Base-by-base conservation (phyloP, 441 rosid genomes). In the Erodium texanum region DNA sequence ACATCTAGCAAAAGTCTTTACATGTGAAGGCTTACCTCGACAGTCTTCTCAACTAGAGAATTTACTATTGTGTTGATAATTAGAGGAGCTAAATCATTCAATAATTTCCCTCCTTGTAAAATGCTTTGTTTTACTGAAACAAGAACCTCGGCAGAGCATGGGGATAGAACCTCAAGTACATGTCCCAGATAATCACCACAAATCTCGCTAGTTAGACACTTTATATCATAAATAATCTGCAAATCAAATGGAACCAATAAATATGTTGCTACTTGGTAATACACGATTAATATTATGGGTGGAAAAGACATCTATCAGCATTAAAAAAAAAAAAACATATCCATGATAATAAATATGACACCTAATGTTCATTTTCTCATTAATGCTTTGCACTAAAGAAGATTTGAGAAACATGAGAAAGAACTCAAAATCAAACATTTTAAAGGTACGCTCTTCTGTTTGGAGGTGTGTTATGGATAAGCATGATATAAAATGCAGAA, bases 221-320 rank as follows among this genome's bases (percentile, higher is more conserved):
- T 82, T 73, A 90, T 72, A 75, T 94, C 97, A 72, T 92, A 93
- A 77, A 94, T 84, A 76, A 94, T 79, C 99, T 94, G 96, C 84
- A 86, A 72, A 76, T 45, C 45, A 77, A 70, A 77, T 62, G 68
- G 64, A n/a, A 69, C 66, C n/a, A 45, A 73, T 75, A 43, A 75
- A 70, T 76, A 69, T 73, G 73, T 68, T 58, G 45, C 3, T 54
- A 8, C 50, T 43, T 36, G 5, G 8, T 36, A 11, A 48, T 48
- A 48, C 56, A 48, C 5, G 14, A 65, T 64, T 67, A 68, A 63
- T 36, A 32, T 6, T 0, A 67, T 34, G 6, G 56, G 56, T n/a
- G n/a, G 15, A 48, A 48, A 48, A 48, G 1, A 48, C 14, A 43
- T 43, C 50, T 7, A 43, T 43, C 50, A 9, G 50, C n/a, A 9